These are phyloP conservation scores for Chlorella sp. DNA, from an alignment of 139 green algal species.

Conservation along the genomic window DNA sequence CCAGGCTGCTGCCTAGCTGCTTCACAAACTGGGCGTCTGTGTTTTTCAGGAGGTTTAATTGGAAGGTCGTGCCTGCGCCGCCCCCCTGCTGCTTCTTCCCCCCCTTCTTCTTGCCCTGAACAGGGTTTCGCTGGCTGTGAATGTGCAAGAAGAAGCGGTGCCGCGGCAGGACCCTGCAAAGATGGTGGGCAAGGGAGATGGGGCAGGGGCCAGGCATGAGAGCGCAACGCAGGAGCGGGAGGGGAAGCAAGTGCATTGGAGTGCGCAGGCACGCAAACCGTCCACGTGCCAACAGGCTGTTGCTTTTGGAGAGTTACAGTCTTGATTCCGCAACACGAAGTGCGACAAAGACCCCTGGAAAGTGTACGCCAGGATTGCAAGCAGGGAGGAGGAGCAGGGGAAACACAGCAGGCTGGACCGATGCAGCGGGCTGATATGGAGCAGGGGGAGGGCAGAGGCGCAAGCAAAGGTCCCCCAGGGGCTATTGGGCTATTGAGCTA, in stretches of 20 bases:
- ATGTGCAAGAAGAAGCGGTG: constrained; percentile 58
- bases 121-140: not conserved
- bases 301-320: no score
- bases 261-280: not conserved
- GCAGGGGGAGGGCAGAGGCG: no score
- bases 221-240: not conserved
- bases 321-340: no score
- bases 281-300: not conserved
- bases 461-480: no score
- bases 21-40: constrained; percentile 59
- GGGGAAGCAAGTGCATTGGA: not conserved
- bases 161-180: constrained; percentile 52
- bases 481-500: no score
- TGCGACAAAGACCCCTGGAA: no score
- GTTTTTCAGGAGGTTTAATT: constrained; percentile 55
- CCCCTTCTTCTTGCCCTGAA: not conserved
- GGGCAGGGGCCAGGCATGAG: not conserved
- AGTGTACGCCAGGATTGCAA: no score
- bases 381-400: no score
- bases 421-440: no score
- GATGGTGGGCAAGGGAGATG: no score
- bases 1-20: constrained; percentile 32
- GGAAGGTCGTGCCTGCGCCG: constrained; percentile 28
- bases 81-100: not conserved
- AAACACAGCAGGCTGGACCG: no score